phyloP scores from a whole-genome alignment of 441 rosid species.

The Populus hybrid region DNA sequence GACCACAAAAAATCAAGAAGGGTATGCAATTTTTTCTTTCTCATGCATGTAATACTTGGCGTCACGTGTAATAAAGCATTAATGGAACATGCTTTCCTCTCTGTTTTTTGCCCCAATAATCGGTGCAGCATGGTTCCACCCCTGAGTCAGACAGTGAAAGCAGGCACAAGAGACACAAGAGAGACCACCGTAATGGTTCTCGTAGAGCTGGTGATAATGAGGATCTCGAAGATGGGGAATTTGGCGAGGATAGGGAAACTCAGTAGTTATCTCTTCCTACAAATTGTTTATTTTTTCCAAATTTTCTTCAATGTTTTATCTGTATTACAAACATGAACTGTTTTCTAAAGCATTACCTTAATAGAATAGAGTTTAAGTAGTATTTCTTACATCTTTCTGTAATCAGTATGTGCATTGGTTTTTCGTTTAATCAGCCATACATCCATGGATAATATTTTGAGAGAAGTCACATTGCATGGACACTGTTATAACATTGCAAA shows the following conservation, averaged over 20 bases:
- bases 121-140: constrained; percentile 68
- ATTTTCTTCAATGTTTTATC: constrained; percentile 3
- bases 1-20: constrained; percentile 84
- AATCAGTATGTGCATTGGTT: constrained; percentile 5
- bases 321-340: constrained; percentile 8
- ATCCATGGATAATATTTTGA: constrained; percentile 9
- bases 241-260: constrained; percentile 54
- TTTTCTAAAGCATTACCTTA: constrained; percentile 11
- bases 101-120: constrained; percentile 16
- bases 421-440: constrained; percentile 12
- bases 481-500: background rate
- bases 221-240: constrained; percentile 95
- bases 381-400: constrained; percentile 1
- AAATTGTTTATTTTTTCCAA: constrained; percentile 16
- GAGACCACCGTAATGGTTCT: constrained; percentile 58
- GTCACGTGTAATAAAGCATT: background rate
- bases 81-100: background rate
- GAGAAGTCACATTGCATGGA: constrained; percentile 1
- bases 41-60: background rate
- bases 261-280: constrained; percentile 29
- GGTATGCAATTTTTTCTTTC: constrained; percentile 31
- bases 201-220: constrained; percentile 48
- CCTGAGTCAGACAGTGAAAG: constrained; percentile 85
- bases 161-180: constrained; percentile 65
- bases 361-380: background rate